Base-by-base conservation (phyloP, 371 early-diverging fungal species). In the Circinella minor region DNA sequence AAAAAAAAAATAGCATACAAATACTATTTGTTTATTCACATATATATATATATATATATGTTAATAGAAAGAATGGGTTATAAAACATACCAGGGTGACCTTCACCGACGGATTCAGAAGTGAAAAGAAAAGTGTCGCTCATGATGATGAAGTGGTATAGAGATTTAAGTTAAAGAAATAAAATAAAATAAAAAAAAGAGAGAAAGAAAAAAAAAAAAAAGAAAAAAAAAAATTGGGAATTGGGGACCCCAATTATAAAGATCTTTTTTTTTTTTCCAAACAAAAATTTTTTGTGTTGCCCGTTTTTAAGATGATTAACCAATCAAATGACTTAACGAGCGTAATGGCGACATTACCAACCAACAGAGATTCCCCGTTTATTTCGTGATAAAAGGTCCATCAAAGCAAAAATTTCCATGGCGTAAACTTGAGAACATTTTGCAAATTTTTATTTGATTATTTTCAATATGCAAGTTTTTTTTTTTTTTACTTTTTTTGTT, bases 81-180 rank as follows among this genome's bases (percentile, higher is more conserved):
- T 11, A 43, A 43, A 43, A 80, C 82, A 61, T 84, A 93, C 92
- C 95, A 73, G 99, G 98, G 86, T 99, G 99, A 73, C 99, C 99
- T 89, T 98, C 98, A 80, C 99, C 99, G 81, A 99, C 99, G 73
- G 98, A 98, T 86, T 99, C 99, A 74, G 98, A 98, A 74, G 99
- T 99, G 90, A 98, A 99, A 74, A 99, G 91, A 92, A 98, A 99
- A 65, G 94, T 94, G 55, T 76, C 70, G 77, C 70, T 71, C 74
- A 71, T 74, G 55, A 43, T 72, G 68, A 20, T 55, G 57, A 13
- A 27, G 57, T 57, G 57, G 55, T 55, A 57, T 36, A 55, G 43
- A 51, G 34, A 20, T 36, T 36, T 43, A 43, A 11, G 38, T 18
- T 37, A 54, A 36, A 11, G 34, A 27, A 11, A 14, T 17, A 37